Conservation (phyloP, 495 filamentous ascomycete genomes). For the Penicillium salamii region DNA sequence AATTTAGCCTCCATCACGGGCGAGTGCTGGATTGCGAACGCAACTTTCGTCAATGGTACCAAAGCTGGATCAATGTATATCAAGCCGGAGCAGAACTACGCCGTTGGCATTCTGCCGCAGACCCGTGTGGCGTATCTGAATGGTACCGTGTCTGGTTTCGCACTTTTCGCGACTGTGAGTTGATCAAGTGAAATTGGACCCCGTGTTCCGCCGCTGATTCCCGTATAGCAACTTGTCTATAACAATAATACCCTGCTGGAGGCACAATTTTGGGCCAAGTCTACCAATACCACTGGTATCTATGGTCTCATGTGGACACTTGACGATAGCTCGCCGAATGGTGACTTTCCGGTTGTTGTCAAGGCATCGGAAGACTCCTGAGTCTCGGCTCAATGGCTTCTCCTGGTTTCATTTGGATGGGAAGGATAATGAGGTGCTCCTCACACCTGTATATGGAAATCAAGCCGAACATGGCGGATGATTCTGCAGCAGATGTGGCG, state of each 20-base stretch:
- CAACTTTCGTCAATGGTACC: constrained; percentile 12
- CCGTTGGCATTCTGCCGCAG: constrained; percentile 9
- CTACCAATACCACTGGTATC: neutral
- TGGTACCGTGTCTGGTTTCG: constrained; percentile 16
- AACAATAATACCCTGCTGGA: constrained; percentile 14
- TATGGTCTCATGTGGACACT: constrained; percentile 15
- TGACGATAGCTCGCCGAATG: constrained; percentile 3
- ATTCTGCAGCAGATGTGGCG: no score
- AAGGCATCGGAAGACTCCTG: constrained; percentile 19
- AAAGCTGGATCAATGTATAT: constrained; percentile 14
- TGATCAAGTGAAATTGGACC: no score
- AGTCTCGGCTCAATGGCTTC: no score
- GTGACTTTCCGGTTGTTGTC: constrained; percentile 16
- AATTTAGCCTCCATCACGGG: constrained; percentile 14
- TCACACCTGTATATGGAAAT: no score
- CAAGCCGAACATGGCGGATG: no score
- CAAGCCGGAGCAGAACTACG: constrained; percentile 4
- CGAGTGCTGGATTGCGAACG: constrained; percentile 18
- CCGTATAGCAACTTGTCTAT: constrained; percentile 18
- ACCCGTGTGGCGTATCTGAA: constrained; percentile 9
- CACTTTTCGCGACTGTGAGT: constrained; percentile 15
- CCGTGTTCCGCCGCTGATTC: no score
- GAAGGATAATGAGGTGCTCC: no score
- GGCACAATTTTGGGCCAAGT: constrained; percentile 17
- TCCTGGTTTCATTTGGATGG: no score